Base-by-base conservation (phyloP, 768 basidiomycete genomes). In the Suillus subaureus region DNA sequence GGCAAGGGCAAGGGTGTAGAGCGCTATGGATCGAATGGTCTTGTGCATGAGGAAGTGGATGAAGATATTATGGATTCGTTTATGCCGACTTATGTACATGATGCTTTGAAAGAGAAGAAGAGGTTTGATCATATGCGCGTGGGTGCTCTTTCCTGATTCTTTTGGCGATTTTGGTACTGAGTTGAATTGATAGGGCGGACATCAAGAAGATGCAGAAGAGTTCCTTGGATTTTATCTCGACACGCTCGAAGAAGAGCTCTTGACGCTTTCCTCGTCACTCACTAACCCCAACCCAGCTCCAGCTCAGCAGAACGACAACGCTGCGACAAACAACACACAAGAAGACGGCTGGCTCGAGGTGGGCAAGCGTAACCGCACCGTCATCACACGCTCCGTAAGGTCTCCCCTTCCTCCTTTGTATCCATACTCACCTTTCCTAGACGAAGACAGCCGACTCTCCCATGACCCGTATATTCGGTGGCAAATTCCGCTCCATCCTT, bases 161-260 rank as follows among this genome's bases (percentile, higher is more conserved):
- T 68, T 39, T 61, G 9, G 47, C 13, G 64, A 43, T 33, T 55
- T 54, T 33, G 35, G 58, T 16, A 61, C 23, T 11, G 61, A 71
- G 51, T 43, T 63, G 68, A 39, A 6, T 56, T 69, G 26, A n/a
- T 21, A 94, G 87, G 88, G 93, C 43, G 96, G 96, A 0, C 93
- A 95, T 65, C 97, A 99, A 79, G 97, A 99, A 75, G 97, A 99
- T 65, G 97, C 96, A 12, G 96, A 99, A 77, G 97, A 99, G 77
- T 99, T 97, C 77, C 82, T 99, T n/a, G 97, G 97, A 4, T 98
- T 97, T 79, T 97, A 94, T 79, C 82, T 98, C 31, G 95, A 98
- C 71, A 93, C 95, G 0, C 80, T 99, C 6, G 94, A 97, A 75
- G 97, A 99, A 74, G 97, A 99, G 79, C 74, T 98, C 13, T 78